Evolutionary conservation across 2,329 filamentous ascomycete genomes (phyloP).

Genomic region (Chaetomium sp.): DNA sequence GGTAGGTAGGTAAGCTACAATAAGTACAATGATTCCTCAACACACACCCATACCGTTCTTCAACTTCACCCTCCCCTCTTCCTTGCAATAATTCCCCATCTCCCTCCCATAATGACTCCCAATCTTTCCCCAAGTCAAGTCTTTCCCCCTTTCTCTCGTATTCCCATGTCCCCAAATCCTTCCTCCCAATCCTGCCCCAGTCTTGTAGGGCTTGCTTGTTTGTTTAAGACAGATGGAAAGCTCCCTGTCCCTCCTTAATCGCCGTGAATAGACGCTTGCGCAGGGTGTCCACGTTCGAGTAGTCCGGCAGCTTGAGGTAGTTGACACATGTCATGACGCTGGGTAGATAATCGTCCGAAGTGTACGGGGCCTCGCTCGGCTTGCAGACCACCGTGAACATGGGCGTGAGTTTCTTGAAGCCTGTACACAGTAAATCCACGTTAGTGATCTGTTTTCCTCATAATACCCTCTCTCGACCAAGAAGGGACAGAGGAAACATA

Average conservation of each 20-base stretch:
- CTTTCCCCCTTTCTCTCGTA: neutral
- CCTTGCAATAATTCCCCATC: neutral
- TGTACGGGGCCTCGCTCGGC: slow-evolving; percentile 89
- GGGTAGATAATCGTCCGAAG: slow-evolving; percentile 94
- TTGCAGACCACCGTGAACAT: slow-evolving; percentile 99
- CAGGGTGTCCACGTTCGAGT: slow-evolving; percentile 71
- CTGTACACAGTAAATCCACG: slow-evolving; percentile 37
- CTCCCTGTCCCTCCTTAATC: slow-evolving; percentile 91
- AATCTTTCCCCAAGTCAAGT: neutral
- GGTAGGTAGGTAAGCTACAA: too few species aligned
- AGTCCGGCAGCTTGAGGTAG: slow-evolving; percentile 95
- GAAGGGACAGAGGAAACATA: slow-evolving; percentile 33
- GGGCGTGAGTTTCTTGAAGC: slow-evolving; percentile 92
- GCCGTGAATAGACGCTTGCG: slow-evolving; percentile 73
- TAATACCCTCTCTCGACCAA: neutral
- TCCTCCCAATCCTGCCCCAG: too few species aligned
- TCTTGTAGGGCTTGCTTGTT: too few species aligned
- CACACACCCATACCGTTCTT: neutral
- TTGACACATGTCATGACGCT: slow-evolving; percentile 99
- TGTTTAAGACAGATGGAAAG: slow-evolving; percentile 85
- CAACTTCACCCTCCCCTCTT: neutral
- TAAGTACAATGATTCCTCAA: neutral
- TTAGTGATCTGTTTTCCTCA: slow-evolving; percentile 24
- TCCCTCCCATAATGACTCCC: neutral
- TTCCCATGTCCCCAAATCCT: neutral